These are phyloP conservation scores for Eimeria necatrix DNA, from an alignment of 169 alveolate species.

Conservation along the genomic window DNA sequence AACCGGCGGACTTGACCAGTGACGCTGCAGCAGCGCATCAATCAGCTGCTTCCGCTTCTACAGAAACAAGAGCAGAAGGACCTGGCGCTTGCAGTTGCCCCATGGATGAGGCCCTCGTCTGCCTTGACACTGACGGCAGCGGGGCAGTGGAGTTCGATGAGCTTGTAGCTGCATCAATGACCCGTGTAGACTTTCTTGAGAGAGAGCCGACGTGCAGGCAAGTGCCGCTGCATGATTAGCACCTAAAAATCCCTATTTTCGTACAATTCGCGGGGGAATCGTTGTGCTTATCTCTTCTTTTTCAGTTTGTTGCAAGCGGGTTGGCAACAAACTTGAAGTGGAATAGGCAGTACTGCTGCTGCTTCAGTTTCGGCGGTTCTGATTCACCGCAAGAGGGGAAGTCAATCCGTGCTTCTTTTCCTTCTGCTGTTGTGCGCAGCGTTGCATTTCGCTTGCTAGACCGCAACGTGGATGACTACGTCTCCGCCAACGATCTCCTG, in stretches of 20 bases:
- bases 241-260: too few species aligned
- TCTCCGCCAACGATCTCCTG: slow-evolving; percentile 70
- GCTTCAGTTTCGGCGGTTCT: too few species aligned
- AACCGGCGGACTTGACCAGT: not conserved
- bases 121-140: slow-evolving; percentile 81
- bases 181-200: slow-evolving; percentile 24
- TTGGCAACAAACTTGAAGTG: too few species aligned
- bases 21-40: not conserved
- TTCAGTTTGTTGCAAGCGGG: too few species aligned
- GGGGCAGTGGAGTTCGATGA: slow-evolving; percentile 78
- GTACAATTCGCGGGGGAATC: not conserved
- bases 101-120: slow-evolving; percentile 73
- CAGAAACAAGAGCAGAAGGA: not conserved
- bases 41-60: not conserved
- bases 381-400: too few species aligned
- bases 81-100: not conserved
- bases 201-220: slow-evolving; percentile 73
- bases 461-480: slow-evolving; percentile 77
- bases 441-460: slow-evolving; percentile 76
- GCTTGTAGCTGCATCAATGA: slow-evolving; percentile 77
- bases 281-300: too few species aligned
- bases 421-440: not conserved
- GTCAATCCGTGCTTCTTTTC: not conserved
- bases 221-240: too few species aligned
- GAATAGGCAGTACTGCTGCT: too few species aligned